Conservation (phyloP, 2,329 filamentous ascomycete genomes). For the Curvularia sp. region DNA sequence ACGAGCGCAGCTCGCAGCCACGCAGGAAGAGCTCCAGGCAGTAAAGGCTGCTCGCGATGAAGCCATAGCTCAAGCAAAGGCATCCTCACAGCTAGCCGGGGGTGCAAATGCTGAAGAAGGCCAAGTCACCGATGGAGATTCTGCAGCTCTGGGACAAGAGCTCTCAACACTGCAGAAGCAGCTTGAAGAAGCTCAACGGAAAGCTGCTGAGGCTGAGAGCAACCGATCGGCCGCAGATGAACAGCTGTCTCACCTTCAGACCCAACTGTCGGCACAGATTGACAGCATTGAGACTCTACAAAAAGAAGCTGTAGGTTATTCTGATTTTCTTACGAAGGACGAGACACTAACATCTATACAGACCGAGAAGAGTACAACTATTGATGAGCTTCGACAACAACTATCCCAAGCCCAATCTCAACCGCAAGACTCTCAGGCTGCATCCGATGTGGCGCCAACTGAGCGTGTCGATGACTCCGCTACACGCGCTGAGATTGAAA, state of each 20-base stretch:
- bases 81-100: slow-evolving; percentile 48
- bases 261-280: slow-evolving; percentile 60
- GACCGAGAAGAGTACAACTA: slow-evolving; percentile 51
- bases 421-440: slow-evolving; percentile 20
- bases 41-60: slow-evolving; percentile 70
- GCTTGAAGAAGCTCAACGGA: slow-evolving; percentile 43
- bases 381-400: slow-evolving; percentile 46
- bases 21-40: slow-evolving; percentile 60
- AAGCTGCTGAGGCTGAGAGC: slow-evolving; percentile 40
- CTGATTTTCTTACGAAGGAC: neutral
- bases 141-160: slow-evolving; percentile 39
- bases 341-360: slow-evolving; percentile 27
- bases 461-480: slow-evolving; percentile 13
- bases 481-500: slow-evolving; percentile 26
- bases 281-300: slow-evolving; percentile 70
- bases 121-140: slow-evolving; percentile 49
- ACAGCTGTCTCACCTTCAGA: slow-evolving; percentile 45
- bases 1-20: slow-evolving; percentile 27
- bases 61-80: slow-evolving; percentile 58
- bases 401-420: slow-evolving; percentile 37
- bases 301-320: slow-evolving; percentile 58
- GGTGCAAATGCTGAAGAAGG: slow-evolving; percentile 56
- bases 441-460: slow-evolving; percentile 15
- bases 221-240: slow-evolving; percentile 50
- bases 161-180: slow-evolving; percentile 47